These are phyloP conservation scores for Linanthus parryae DNA, from an alignment of 148 eudicot species.

Conservation along the genomic window DNA sequence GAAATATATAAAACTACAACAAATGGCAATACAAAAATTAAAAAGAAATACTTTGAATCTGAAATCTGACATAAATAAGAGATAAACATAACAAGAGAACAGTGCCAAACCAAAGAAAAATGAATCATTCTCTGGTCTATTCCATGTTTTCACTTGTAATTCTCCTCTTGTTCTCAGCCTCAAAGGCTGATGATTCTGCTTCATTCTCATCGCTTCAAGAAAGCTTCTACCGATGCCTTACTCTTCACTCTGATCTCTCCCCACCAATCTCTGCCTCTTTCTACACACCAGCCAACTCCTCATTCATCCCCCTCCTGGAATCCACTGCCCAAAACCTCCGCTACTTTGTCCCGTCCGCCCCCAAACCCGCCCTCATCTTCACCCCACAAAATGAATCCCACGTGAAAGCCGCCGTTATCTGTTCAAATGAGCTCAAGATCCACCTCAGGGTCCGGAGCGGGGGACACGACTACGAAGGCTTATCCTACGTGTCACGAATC, in stretches of 20 bases:
- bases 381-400: constrained; percentile 23
- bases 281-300: constrained; percentile 17
- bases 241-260: constrained; percentile 11
- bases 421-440: constrained; percentile 13
- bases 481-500: constrained; percentile 24
- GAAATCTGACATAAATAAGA: too few species aligned
- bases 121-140: too few species aligned
- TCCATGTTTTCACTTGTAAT: too few species aligned
- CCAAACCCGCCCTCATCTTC: constrained; percentile 29
- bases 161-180: neutral
- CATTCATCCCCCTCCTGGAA: constrained; percentile 22
- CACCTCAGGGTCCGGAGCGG: constrained; percentile 31
- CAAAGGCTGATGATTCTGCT: constrained; percentile 3
- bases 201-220: too few species aligned
- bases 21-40: too few species aligned
- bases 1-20: too few species aligned
- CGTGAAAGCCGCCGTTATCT: constrained; percentile 27
- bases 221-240: constrained; percentile 21
- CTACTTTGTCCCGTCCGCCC: constrained; percentile 11
- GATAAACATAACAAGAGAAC: too few species aligned
- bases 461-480: constrained; percentile 40
- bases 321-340: constrained; percentile 31
- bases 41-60: too few species aligned
- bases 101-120: too few species aligned
- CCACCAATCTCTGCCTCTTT: constrained; percentile 22